These are phyloP conservation scores for Plasmodium gaboni DNA, from an alignment of 169 alveolate genomes.

Conservation along the genomic window DNA sequence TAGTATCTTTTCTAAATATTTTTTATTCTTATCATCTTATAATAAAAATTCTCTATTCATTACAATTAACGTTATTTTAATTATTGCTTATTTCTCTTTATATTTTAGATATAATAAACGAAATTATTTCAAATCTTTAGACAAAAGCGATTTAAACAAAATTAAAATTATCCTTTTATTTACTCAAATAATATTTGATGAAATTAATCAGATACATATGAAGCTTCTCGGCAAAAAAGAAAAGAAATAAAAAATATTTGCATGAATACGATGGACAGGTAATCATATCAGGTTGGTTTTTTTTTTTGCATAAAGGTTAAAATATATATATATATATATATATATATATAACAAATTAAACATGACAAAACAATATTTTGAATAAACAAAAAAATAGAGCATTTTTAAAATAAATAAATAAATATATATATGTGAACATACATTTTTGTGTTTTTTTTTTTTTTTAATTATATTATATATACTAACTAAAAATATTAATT, in stretches of 20 bases:
- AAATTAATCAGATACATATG: conserved; percentile 50
- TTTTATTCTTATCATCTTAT: conserved; percentile 47
- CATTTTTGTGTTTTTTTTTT: too few species aligned
- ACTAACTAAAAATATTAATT: conserved; percentile 17
- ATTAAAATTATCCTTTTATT: conserved; percentile 46
- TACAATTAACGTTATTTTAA: conserved; percentile 21
- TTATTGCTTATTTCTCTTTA: conserved; percentile 13
- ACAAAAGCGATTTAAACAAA: conserved; percentile 57
- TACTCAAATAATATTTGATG: conserved; percentile 66
- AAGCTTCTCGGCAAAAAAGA: conserved; percentile 24
- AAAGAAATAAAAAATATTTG: neutral
- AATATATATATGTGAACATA: too few species aligned
- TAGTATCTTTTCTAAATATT: conserved; percentile 65
- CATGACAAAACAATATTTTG: too few species aligned
- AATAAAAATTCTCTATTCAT: conserved; percentile 66
- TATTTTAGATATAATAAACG: conserved; percentile 40
- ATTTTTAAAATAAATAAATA: too few species aligned
- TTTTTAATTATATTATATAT: neutral
- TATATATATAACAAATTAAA: too few species aligned
- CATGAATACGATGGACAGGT: neutral
- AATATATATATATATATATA: too few species aligned
- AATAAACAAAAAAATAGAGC: too few species aligned
- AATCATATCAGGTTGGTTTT: too few species aligned
- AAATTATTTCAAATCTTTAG: conserved; percentile 60
- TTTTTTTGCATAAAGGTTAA: too few species aligned